Conservation (phyloP, 495 filamentous ascomycete genomes). For the Eremomyces bilateralis region DNA sequence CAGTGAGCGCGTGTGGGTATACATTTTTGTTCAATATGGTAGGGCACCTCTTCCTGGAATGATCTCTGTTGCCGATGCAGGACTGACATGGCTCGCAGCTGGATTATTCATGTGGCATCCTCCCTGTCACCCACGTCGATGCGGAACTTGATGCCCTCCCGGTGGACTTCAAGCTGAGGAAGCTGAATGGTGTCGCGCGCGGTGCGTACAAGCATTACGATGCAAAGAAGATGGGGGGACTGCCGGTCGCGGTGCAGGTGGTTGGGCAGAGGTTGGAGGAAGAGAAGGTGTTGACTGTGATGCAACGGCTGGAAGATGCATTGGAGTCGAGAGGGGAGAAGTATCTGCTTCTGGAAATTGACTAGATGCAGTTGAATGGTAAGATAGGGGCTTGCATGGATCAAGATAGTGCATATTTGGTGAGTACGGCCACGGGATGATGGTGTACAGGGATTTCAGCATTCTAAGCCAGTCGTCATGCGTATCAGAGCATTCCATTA, state of each 20-base stretch:
- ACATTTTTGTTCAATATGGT: slow-evolving; percentile 88
- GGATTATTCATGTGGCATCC: slow-evolving; percentile 68
- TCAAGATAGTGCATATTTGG: too few species aligned
- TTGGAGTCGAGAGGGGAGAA: slow-evolving; percentile 38
- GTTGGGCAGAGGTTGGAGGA: slow-evolving; percentile 72
- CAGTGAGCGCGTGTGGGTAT: slow-evolving; percentile 77
- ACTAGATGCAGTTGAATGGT: too few species aligned
- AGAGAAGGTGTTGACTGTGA: slow-evolving; percentile 74
- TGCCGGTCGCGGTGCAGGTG: slow-evolving; percentile 74
- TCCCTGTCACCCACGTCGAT: slow-evolving; percentile 78
- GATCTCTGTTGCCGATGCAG: background rate
- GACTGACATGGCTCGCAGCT: slow-evolving; percentile 23
- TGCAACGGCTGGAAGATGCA: slow-evolving; percentile 56
- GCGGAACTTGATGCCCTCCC: slow-evolving; percentile 41
- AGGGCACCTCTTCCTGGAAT: slow-evolving; percentile 8
- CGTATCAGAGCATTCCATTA: too few species aligned
- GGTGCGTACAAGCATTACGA: slow-evolving; percentile 84
- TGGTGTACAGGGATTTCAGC: too few species aligned
- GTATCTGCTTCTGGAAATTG: slow-evolving; percentile 44
- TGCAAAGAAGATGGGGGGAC: slow-evolving; percentile 57
- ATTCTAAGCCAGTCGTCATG: too few species aligned
- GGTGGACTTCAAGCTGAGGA: slow-evolving; percentile 31
- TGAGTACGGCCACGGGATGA: too few species aligned
- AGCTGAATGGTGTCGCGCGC: slow-evolving; percentile 52
- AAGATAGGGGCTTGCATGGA: too few species aligned